Percentiles rank a stretch among this genome's conserved stretches.
These are phyloP conservation scores for Sextonia rubra DNA, from an alignment of 164 flowering plant species.

Conservation along the genomic window DNA sequence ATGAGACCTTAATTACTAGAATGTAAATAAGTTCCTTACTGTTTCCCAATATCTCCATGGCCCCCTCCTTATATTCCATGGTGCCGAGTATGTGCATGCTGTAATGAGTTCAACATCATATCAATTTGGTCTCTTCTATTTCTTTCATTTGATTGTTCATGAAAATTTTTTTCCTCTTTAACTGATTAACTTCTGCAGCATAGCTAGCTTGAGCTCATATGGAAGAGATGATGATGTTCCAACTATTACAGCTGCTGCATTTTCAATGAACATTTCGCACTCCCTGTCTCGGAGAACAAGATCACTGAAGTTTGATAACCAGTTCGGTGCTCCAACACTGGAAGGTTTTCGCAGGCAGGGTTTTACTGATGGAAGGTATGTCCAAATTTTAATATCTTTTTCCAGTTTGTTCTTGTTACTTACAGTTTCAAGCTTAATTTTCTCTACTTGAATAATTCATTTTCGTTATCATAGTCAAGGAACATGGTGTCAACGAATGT, in stretches of 20 bases:
- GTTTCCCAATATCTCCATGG: too few relatives aligned
- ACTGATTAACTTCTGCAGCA: slow-evolving; percentile 46
- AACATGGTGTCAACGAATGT: too few relatives aligned
- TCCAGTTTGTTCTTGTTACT: background rate
- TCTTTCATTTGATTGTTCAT: slow-evolving; percentile 3
- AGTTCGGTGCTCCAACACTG: slow-evolving; percentile 36
- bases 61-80: too few relatives aligned
- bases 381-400: too few relatives aligned
- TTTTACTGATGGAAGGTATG: slow-evolving; percentile 75
- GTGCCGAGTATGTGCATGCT: too few relatives aligned
- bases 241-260: slow-evolving; percentile 49
- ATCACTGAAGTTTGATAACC: slow-evolving; percentile 58
- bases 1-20: too few relatives aligned
- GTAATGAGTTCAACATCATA: too few relatives aligned
- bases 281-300: slow-evolving; percentile 87
- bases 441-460: background rate
- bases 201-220: slow-evolving; percentile 45
- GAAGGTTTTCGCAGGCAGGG: slow-evolving; percentile 53
- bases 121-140: background rate
- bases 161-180: slow-evolving; percentile 7
- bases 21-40: too few relatives aligned
- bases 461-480: too few relatives aligned
- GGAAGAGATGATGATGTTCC: slow-evolving; percentile 83
- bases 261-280: slow-evolving; percentile 51
- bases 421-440: background rate